Evolutionary conservation across 2,329 filamentous ascomycete genomes (phyloP).

Genomic region (Sporothrix brunneoviolacea): DNA sequence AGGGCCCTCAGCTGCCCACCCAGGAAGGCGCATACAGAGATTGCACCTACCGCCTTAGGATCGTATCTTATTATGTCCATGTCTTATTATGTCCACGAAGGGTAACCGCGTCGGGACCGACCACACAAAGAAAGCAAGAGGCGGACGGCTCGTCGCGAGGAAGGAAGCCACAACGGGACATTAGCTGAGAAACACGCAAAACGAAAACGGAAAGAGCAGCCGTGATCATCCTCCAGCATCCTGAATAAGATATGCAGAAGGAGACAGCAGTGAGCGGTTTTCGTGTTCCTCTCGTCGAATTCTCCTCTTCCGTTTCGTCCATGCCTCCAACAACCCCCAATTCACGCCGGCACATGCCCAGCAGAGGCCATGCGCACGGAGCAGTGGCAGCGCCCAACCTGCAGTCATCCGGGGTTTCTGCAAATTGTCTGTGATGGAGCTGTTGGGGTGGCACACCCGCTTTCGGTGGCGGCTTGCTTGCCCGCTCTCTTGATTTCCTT

Average conservation of each 20-base stretch:
- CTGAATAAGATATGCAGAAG: too few relatives aligned
- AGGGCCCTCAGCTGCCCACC: too few relatives aligned
- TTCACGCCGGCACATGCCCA: not conserved
- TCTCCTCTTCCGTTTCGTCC: not conserved
- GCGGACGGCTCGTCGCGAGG: too few relatives aligned
- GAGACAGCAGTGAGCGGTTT: too few relatives aligned
- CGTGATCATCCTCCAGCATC: too few relatives aligned
- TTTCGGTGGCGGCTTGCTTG: not conserved
- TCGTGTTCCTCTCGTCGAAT: too few relatives aligned
- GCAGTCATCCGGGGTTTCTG: not conserved
- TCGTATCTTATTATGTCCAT: too few relatives aligned
- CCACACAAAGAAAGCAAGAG: not conserved
- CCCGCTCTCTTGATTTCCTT: not conserved
- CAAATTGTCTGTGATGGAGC: too few relatives aligned
- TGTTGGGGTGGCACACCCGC: not conserved
- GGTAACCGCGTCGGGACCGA: too few relatives aligned
- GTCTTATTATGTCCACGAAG: too few relatives aligned
- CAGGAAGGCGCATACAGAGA: conserved; percentile 7
- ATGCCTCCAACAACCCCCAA: not conserved
- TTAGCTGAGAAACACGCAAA: not conserved
- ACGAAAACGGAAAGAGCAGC: not conserved
- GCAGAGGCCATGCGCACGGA: conserved; percentile 6
- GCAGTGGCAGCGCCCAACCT: not conserved
- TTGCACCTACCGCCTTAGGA: too few relatives aligned
- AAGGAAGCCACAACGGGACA: conserved; percentile 5